Percentiles rank a stretch among this genome's conserved stretches.
phyloP scores from a whole-genome alignment of 345 rosid species.

The Syzygium grande region DNA sequence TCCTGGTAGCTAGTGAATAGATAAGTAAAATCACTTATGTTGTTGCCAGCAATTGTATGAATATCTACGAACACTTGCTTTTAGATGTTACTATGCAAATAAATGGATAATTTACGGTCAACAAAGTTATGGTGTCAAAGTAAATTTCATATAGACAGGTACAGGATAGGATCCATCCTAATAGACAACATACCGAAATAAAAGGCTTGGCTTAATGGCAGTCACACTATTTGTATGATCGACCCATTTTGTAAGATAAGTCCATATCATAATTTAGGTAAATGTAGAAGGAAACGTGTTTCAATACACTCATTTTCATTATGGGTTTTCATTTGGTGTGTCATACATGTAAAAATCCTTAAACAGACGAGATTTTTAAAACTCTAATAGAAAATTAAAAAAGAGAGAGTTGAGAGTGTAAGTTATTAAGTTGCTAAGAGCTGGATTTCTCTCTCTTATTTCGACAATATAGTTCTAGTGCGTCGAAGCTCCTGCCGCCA shows the following conservation, averaged over 20 bases:
- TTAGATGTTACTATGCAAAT: background rate
- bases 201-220: background rate
- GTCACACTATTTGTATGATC: background rate
- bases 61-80: background rate
- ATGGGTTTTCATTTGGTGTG: background rate
- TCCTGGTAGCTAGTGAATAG: background rate
- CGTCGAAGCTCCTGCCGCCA: no score
- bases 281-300: background rate
- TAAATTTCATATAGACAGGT: background rate
- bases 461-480: background rate
- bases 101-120: background rate
- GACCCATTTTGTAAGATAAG: background rate
- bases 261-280: background rate
- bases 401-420: background rate
- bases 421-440: background rate
- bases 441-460: background rate
- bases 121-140: background rate
- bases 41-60: background rate
- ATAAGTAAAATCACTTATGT: background rate
- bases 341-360: background rate
- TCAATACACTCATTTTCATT: background rate
- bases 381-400: background rate
- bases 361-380: background rate
- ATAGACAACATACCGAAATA: background rate
- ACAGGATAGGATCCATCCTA: accelerated